Evolutionary conservation across 2,329 filamentous ascomycete species (phyloP).

Genomic region (Sporothrix brunneoviolacea): DNA sequence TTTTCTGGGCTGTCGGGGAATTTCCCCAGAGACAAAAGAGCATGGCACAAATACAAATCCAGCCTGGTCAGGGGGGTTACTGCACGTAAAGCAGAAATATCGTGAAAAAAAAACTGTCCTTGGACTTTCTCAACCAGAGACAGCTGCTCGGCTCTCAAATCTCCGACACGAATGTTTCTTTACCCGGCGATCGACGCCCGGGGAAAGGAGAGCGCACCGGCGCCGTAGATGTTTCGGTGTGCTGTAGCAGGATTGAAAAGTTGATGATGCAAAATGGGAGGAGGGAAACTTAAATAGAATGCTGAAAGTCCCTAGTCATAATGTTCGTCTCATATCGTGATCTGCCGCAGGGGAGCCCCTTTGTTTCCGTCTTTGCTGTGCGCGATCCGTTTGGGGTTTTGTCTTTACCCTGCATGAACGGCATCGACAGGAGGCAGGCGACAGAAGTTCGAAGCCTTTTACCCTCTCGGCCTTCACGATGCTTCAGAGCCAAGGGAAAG

Average conservation of each 20-base stretch:
- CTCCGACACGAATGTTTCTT: not conserved
- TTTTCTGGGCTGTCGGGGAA: too few species aligned
- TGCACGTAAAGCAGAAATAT: not conserved
- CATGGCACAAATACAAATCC: too few species aligned
- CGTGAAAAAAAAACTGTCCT: not conserved
- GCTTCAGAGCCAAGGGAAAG: too few species aligned
- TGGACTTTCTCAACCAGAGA: not conserved
- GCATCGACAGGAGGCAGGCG: not conserved
- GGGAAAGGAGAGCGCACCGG: not conserved
- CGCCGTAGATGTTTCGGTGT: slow-evolving; percentile 5
- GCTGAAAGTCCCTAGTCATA: not conserved
- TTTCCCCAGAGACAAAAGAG: too few species aligned
- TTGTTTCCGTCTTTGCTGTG: too few species aligned
- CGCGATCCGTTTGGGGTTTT: too few species aligned
- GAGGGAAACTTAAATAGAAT: not conserved
- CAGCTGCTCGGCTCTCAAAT: too few species aligned
- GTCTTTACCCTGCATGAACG: not conserved
- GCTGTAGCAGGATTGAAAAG: too few species aligned
- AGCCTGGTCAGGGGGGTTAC: too few species aligned
- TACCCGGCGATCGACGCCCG: slow-evolving; percentile 2
- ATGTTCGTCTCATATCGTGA: slow-evolving; percentile 6
- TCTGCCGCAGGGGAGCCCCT: not conserved
- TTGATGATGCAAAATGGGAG: too few species aligned
- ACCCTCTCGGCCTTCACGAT: too few species aligned
- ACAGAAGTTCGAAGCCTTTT: too few species aligned